Percentiles rank a stretch among this genome's conserved stretches.
Evolutionary conservation across 2,329 filamentous ascomycete genomes (phyloP).

Genomic region (Mycosphaerella arachidis): DNA sequence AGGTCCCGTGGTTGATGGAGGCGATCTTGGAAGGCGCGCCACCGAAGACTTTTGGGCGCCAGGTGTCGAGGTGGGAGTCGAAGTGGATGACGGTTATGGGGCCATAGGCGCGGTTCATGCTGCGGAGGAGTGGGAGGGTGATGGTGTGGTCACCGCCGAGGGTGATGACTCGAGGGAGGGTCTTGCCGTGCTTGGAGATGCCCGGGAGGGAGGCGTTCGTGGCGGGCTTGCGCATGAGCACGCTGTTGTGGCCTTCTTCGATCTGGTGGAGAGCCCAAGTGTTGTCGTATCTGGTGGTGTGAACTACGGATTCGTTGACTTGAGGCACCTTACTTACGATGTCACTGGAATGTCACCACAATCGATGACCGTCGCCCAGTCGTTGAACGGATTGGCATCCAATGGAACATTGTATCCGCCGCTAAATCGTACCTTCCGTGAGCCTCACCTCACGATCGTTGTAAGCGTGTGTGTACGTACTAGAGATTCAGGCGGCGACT

Average conservation of each 20-base stretch:
- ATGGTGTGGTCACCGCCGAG: conserved; percentile 62
- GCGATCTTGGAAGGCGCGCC: conserved; percentile 72
- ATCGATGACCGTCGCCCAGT: conserved; percentile 74
- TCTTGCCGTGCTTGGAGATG: conserved; percentile 67
- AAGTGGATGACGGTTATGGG: conserved; percentile 63
- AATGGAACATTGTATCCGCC: conserved; percentile 84
- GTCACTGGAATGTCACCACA: conserved; percentile 80
- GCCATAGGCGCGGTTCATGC: conserved; percentile 61
- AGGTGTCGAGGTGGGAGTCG: conserved; percentile 56
- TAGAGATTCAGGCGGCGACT: conserved; percentile 82
- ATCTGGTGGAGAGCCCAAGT: conserved; percentile 77
- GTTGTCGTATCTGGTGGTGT: conserved; percentile 65
- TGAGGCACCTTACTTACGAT: conserved; percentile 52
- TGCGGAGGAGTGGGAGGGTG: conserved; percentile 52
- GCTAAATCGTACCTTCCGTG: conserved; percentile 54
- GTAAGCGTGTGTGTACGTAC: conserved; percentile 50
- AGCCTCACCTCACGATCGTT: conserved; percentile 37
- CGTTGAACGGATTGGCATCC: conserved; percentile 73
- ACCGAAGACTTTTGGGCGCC: conserved; percentile 82
- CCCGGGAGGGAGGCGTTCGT: conserved; percentile 65
- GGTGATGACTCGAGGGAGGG: conserved; percentile 75
- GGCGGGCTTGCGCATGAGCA: conserved; percentile 65
- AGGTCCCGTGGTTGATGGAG: conserved; percentile 76
- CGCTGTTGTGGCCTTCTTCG: conserved; percentile 74
- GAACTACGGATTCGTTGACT: neutral